phyloP scores from a whole-genome alignment of 495 filamentous ascomycete genomes.

The Chaetomium fimeti region DNA sequence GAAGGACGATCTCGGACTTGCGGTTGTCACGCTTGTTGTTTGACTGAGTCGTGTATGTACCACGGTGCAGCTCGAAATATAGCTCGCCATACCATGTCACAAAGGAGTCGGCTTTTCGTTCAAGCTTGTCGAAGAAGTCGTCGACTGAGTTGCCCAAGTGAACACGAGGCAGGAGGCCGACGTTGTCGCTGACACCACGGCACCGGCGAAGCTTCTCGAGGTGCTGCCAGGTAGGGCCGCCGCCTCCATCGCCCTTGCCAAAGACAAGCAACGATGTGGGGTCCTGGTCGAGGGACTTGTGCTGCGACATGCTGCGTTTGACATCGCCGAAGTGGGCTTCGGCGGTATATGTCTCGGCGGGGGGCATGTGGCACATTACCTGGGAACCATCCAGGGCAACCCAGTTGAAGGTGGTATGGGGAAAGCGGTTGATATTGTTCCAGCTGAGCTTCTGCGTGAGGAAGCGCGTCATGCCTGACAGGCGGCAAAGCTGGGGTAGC shows the following conservation, averaged over 20 bases:
- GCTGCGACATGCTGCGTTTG: constrained; percentile 82
- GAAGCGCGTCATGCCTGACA: constrained; percentile 93
- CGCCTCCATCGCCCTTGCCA: constrained; percentile 94
- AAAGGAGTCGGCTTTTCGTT: constrained; percentile 73
- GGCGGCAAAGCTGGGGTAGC: constrained; percentile 84
- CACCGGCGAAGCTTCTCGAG: constrained; percentile 94
- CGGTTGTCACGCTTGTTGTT: constrained; percentile 97
- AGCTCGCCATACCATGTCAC: constrained; percentile 98
- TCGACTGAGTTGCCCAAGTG: constrained; percentile 93
- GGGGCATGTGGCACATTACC: constrained; percentile 95
- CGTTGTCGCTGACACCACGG: constrained; percentile 85
- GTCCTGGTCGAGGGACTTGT: constrained; percentile 93
- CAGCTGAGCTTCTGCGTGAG: constrained; percentile 90
- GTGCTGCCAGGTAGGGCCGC: constrained; percentile 89
- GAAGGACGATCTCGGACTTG: constrained; percentile 75
- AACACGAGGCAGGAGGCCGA: constrained; percentile 78
- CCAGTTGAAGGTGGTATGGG: constrained; percentile 98
- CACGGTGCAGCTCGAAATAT: constrained; percentile 94
- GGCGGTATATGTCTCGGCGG: constrained; percentile 91
- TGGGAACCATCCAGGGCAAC: constrained; percentile 91
- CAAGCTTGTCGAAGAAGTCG: constrained; percentile 85
- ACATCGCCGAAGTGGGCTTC: constrained; percentile 95
- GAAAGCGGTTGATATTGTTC: constrained; percentile 99
- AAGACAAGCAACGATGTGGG: constrained; percentile 85
- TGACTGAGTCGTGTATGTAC: constrained; percentile 94